Evolutionary conservation across 345 rosid genomes (phyloP), one percentile per base, ranked within the genome.

Genomic region (Streptanthus diversifolius): DNA sequence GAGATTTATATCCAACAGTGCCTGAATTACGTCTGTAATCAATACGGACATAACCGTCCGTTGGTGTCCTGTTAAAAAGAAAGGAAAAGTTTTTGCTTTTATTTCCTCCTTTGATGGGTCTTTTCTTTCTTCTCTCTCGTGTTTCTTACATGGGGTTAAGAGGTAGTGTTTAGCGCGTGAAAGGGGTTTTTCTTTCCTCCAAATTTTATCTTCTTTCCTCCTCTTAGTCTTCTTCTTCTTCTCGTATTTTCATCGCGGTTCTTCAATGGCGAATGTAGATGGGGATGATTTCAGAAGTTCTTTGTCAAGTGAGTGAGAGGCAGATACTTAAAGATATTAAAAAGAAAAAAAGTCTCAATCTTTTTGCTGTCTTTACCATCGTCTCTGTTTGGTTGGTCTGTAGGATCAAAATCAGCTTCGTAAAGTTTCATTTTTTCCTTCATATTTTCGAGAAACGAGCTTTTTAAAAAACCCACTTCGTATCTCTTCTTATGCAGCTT

Each of bases 181-280:
- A 64, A n/a, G n/a, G 60, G 12, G 33, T 36, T 30, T 30, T 13
- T 29, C 35, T 15, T 7, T 37, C 14, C 1, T 37, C 41, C 19
- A 14, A 27, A 11, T 17, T 21, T 44, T 5, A 2, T 37, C 45
- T 19, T 22, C 36, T n/a, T 14, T 29, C 21, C 1, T 51, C 39
- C 5, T 25, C 37, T 25, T n/a, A n/a, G n/a, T 22, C 29, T 68
- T 64, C 35, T 54, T 19, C 36, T 54, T 32, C 40, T 68, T 72
- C 53, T 49, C 24, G 14, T 40, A 35, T 14, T 48, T 53, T 43
- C 69, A n/a, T 75, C 45, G 37, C 32, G 35, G 14, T 40, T 63
- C 56, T 55, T 77, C 69, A 73, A 86, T 86, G 90, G 90, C 82
- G 63, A 79, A 76, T 80, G 78, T 22, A 18, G 86, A 80, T 37